These are phyloP conservation scores for Dactylellina cionopaga DNA, from an alignment of 2,329 filamentous ascomycete species.

Conservation along the genomic window DNA sequence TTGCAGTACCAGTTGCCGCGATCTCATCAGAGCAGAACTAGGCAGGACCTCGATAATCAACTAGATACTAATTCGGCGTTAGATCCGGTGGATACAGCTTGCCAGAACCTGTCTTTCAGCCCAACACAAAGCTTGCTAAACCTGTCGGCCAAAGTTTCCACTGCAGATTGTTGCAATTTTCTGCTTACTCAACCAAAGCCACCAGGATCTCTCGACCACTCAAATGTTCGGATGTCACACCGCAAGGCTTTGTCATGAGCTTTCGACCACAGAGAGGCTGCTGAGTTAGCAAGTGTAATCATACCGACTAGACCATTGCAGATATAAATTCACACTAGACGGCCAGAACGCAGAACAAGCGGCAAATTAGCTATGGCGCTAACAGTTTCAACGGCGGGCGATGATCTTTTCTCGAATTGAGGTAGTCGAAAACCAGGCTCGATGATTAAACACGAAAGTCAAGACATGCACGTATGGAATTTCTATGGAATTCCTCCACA, in stretches of 20 bases:
- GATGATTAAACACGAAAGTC: no score
- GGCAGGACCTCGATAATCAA: background rate
- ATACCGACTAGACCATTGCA: conserved; percentile 13
- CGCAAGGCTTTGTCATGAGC: conserved; percentile 37
- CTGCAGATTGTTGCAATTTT: conserved; percentile 22
- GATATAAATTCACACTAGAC: no score
- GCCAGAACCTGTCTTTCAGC: no score
- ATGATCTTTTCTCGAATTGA: conserved; percentile 19
- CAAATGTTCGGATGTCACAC: background rate
- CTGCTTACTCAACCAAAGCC: conserved; percentile 40
- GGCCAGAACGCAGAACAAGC: background rate
- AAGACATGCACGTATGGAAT: background rate
- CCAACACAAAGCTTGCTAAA: no score
- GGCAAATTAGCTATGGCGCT: background rate
- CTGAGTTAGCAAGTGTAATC: conserved; percentile 42
- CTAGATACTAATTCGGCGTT: background rate
- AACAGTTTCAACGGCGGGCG: conserved; percentile 2
- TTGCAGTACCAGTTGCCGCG: no score
- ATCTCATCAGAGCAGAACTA: background rate
- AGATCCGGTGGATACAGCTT: no score
- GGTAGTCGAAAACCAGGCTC: no score
- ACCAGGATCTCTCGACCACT: background rate
- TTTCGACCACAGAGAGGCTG: background rate
- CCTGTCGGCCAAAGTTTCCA: conserved; percentile 23
- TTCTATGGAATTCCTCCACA: conserved; percentile 29